These are phyloP conservation scores for Chalaropsis thielavioides DNA, from an alignment of 2,329 filamentous ascomycete genomes.

Conservation along the genomic window DNA sequence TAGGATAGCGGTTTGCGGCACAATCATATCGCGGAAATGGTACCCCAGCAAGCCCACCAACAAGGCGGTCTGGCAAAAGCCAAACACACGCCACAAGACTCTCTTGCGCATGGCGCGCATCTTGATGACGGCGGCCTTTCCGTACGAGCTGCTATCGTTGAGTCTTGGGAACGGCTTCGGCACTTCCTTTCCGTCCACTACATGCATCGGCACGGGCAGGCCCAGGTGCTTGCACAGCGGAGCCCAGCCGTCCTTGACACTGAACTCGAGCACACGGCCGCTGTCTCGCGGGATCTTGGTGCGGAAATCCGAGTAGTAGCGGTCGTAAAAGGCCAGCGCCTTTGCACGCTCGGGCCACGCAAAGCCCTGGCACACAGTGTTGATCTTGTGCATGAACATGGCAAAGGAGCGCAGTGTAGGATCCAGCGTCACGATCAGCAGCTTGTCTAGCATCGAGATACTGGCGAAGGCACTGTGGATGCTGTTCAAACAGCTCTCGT, in stretches of 20 bases:
- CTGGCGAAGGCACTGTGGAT: slow-evolving; percentile 20
- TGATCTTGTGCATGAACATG: slow-evolving; percentile 21
- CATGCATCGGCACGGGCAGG: slow-evolving; percentile 26
- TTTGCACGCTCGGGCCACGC: slow-evolving; percentile 25
- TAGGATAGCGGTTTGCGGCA: neutral
- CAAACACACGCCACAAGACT: slow-evolving; percentile 17
- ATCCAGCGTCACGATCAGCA: slow-evolving; percentile 23
- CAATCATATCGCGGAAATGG: slow-evolving; percentile 8
- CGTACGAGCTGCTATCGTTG: slow-evolving; percentile 19
- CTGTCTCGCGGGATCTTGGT: slow-evolving; percentile 24
- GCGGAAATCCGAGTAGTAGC: slow-evolving; percentile 27
- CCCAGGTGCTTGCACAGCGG: slow-evolving; percentile 29
- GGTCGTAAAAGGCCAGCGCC: slow-evolving; percentile 27
- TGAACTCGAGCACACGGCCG: slow-evolving; percentile 27
- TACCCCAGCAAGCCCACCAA: slow-evolving; percentile 13
- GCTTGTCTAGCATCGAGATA: slow-evolving; percentile 15
- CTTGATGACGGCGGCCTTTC: slow-evolving; percentile 10
- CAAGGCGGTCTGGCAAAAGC: slow-evolving; percentile 15
- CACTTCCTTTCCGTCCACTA: slow-evolving; percentile 20
- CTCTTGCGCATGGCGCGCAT: slow-evolving; percentile 17
- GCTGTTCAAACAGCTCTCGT: slow-evolving; percentile 23
- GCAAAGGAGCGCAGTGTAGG: slow-evolving; percentile 24
- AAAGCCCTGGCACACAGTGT: slow-evolving; percentile 18
- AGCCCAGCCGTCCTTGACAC: slow-evolving; percentile 29
- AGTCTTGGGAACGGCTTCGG: slow-evolving; percentile 20